A percentile compares a stretch with the other conserved stretches of the same genome.
Conservation (phyloP, 306 rosid species). For the Biancaea sappan region DNA sequence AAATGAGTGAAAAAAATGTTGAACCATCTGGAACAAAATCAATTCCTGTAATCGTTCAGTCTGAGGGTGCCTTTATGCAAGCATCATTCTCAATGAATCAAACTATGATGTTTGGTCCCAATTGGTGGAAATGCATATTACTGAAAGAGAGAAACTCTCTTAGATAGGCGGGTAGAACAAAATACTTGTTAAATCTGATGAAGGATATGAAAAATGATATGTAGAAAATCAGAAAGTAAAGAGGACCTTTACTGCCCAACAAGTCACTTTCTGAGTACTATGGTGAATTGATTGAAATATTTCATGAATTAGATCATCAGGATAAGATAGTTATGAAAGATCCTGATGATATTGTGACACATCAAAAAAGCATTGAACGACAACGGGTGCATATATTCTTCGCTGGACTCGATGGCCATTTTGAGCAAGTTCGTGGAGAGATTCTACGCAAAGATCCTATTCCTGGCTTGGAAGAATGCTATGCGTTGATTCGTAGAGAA, state of each 20-base stretch:
- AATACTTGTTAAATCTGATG: background rate
- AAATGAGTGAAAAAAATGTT: background rate
- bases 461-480: background rate
- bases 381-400: slow-evolving; percentile 9
- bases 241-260: background rate
- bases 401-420: background rate
- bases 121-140: too few species aligned
- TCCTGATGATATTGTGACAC: too few species aligned
- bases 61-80: background rate
- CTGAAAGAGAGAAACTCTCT: too few species aligned
- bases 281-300: background rate
- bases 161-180: background rate
- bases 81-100: background rate
- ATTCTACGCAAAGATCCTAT: background rate
- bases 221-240: background rate
- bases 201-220: background rate
- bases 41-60: background rate
- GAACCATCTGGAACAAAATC: background rate
- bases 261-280: background rate
- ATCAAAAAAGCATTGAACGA: background rate
- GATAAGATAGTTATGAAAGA: too few species aligned
- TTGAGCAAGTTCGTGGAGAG: background rate
- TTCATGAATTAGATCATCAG: slow-evolving; percentile 4
- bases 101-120: background rate
- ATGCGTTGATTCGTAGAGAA: background rate